phyloP scores from a whole-genome alignment of 179 eudicot species.

The Patellifolia procumbens region DNA sequence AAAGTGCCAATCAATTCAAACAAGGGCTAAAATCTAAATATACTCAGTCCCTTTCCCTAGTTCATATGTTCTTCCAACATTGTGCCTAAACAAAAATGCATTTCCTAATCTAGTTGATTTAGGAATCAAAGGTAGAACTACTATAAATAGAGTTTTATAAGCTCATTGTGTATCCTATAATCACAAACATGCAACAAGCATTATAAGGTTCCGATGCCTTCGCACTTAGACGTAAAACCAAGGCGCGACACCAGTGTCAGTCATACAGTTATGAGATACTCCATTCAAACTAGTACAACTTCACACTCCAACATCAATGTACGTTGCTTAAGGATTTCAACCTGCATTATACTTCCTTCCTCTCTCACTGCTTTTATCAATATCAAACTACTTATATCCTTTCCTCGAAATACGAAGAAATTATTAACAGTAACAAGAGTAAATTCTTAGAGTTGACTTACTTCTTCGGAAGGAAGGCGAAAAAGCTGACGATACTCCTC shows the following conservation, averaged over 20 bases:
- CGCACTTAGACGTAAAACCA: no score
- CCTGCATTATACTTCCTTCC: not conserved
- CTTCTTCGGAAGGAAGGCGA: slow-evolving; percentile 73
- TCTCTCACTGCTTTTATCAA: not conserved
- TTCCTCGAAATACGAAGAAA: not conserved
- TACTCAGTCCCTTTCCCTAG: not conserved
- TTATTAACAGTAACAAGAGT: not conserved
- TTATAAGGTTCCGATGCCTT: not conserved
- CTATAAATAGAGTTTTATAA: not conserved
- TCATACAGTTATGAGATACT: not conserved
- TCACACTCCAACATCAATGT: no score
- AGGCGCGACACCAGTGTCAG: not conserved
- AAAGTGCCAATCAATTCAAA: no score
- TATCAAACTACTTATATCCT: not conserved
- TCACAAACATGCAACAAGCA: not conserved
- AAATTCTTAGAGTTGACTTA: slow-evolving; percentile 35
- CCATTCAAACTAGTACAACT: not conserved
- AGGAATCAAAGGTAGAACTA: not conserved
- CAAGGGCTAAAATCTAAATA: not conserved
- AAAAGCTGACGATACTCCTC: slow-evolving; percentile 83
- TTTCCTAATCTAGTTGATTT: not conserved
- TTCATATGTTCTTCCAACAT: not conserved
- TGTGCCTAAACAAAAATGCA: not conserved
- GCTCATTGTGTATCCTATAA: not conserved
- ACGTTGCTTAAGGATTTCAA: not conserved